These are phyloP conservation scores for Danielia reshetovae DNA, from an alignment of 805 yeast species.

Conservation along the genomic window DNA sequence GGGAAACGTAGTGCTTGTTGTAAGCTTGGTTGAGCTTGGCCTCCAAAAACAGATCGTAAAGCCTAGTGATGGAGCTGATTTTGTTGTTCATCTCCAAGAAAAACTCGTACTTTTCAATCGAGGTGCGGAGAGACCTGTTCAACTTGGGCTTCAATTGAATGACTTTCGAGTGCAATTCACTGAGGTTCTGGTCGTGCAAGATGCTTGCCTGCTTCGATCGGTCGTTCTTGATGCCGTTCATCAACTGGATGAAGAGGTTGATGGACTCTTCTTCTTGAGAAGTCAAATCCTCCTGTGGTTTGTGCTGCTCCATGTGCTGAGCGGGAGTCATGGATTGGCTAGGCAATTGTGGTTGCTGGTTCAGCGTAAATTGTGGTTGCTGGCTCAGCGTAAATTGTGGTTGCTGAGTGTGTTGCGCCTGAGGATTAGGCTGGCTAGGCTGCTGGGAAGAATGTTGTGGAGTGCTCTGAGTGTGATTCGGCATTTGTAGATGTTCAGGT, in stretches of 20 bases:
- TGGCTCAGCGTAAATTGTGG: conserved; percentile 2
- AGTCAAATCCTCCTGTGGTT: conserved; percentile 37
- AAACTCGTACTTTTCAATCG: conserved; percentile 59
- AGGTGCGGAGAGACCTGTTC: conserved; percentile 52
- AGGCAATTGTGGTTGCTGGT: not conserved
- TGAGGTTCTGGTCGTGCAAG: conserved; percentile 47
- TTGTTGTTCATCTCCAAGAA: conserved; percentile 74
- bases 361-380: not conserved
- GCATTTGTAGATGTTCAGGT: no score
- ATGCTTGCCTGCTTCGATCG: conserved; percentile 36
- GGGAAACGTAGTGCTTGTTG: conserved; percentile 22
- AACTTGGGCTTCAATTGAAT: conserved; percentile 65
- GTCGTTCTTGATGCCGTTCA: conserved; percentile 49
- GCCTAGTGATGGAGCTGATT: conserved; percentile 65
- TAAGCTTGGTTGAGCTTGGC: conserved; percentile 35
- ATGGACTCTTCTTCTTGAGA: conserved; percentile 67
- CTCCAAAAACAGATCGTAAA: conserved; percentile 76
- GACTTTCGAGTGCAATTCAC: conserved; percentile 57
- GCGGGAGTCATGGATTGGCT: not conserved
- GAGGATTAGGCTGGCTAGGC: conserved; percentile 6
- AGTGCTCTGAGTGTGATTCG: conserved; percentile 2
- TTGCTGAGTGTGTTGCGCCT: conserved; percentile 8
- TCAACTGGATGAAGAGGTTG: conserved; percentile 62
- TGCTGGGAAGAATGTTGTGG: conserved; percentile 2
- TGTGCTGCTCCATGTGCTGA: conserved; percentile 2